These are phyloP conservation scores for Trichoderma atroviride DNA, from an alignment of 2,329 filamentous ascomycete genomes.

Conservation along the genomic window DNA sequence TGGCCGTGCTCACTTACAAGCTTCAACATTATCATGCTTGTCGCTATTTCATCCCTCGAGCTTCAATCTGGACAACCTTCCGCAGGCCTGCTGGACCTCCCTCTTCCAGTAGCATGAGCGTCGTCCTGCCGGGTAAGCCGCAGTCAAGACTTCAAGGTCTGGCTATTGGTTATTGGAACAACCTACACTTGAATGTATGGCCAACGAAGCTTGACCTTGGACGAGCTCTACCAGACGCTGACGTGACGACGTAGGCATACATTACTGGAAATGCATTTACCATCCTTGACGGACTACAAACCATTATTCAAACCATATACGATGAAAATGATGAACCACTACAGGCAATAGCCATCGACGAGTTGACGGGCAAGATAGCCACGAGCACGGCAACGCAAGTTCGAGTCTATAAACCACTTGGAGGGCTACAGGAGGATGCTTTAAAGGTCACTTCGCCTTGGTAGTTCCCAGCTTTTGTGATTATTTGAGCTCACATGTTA, in stretches of 20 bases:
- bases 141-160: constrained; percentile 77
- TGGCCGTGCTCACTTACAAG: neutral
- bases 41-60: constrained; percentile 1
- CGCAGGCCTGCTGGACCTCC: constrained; percentile 10
- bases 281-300: constrained; percentile 73
- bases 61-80: constrained; percentile 18
- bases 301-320: constrained; percentile 87
- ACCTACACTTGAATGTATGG: constrained; percentile 71
- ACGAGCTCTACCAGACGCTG: neutral
- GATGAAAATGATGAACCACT: constrained; percentile 72
- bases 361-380: constrained; percentile 82
- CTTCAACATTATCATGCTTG: constrained; percentile 15
- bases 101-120: constrained; percentile 62
- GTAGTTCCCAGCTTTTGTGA: neutral
- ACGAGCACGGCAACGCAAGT: constrained; percentile 67
- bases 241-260: constrained; percentile 64
- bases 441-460: constrained; percentile 61
- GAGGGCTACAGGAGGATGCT: constrained; percentile 66
- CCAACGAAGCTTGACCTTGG: neutral
- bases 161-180: constrained; percentile 72
- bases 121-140: constrained; percentile 78
- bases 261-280: constrained; percentile 87
- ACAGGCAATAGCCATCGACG: constrained; percentile 78
- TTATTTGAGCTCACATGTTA: constrained; percentile 31
- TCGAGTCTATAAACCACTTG: constrained; percentile 76